Conservation (phyloP, 257 asterid genomes). For the Rhazya stricta region DNA sequence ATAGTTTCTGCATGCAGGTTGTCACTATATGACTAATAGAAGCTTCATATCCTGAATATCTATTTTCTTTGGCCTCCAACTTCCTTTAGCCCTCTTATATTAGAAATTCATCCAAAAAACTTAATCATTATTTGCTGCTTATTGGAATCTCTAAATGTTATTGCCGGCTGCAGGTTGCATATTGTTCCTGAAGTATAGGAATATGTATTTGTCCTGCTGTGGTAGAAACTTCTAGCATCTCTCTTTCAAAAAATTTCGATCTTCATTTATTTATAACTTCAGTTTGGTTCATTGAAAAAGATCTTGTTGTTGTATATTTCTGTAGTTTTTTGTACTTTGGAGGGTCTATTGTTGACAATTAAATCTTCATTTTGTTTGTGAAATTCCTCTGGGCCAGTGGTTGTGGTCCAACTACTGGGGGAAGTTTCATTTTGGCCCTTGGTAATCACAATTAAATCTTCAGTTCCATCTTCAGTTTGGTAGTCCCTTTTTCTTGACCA, state of each 20-base stretch:
- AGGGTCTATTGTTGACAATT: no score
- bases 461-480: no score
- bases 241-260: constrained; percentile 3
- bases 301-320: no score
- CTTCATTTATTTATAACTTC: background rate
- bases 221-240: constrained; percentile 42
- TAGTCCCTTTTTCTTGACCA: no score
- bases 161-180: constrained; percentile 58
- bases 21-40: background rate
- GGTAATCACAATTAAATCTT: no score
- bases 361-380: no score
- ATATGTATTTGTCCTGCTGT: constrained; percentile 68
- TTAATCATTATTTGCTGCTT: background rate
- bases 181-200: constrained; percentile 61
- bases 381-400: no score
- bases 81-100: background rate
- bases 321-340: no score
- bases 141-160: constrained; percentile 7
- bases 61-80: background rate
- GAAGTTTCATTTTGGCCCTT: no score
- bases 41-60: background rate
- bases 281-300: constrained; percentile 7
- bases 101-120: background rate
- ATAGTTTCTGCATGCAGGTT: background rate
- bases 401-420: no score